A percentile compares a stretch with the other conserved stretches of the same genome.
phyloP scores from a whole-genome alignment of 1,284 basidiomycete genomes.

The Afroboletus lepidellus region DNA sequence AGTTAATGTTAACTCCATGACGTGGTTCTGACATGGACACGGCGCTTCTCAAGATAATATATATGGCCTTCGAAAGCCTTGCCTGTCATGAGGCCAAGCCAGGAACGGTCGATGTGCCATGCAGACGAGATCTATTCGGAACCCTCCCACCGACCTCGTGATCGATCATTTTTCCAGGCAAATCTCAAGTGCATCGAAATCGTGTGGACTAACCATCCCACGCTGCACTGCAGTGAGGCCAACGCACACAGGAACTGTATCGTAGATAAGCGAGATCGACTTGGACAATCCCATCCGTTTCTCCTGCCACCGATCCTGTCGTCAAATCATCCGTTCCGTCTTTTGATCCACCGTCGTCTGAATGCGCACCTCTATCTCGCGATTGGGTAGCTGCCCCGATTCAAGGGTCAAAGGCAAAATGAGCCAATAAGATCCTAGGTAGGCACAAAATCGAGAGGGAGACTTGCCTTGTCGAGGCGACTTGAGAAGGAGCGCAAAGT shows the following conservation, averaged over 20 bases:
- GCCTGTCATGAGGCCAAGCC: not conserved
- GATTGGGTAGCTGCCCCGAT: not conserved
- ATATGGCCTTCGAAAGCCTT: not conserved
- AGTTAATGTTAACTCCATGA: no score
- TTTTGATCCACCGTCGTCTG: conserved; percentile 13
- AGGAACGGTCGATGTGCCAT: conserved; percentile 1
- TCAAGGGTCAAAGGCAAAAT: not conserved
- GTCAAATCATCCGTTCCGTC: conserved; percentile 1
- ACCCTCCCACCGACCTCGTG: no score
- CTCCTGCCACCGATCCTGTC: no score
- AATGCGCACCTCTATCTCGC: conserved; percentile 7
- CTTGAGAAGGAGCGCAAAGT: not conserved
- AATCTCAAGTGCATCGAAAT: not conserved
- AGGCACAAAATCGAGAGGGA: not conserved
- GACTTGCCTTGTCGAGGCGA: conserved; percentile 5
- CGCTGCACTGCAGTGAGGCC: not conserved
- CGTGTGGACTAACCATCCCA: not conserved
- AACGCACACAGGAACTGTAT: not conserved
- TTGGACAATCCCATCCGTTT: not conserved
- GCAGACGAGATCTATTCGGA: not conserved
- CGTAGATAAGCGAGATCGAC: not conserved
- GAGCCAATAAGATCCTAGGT: not conserved
- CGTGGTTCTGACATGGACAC: conserved; percentile 2
- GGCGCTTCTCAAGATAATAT: not conserved
- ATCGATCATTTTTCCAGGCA: no score